Percentiles rank a stretch among this genome's conserved stretches.
These are phyloP conservation scores for Crassisporium funariophilum DNA, from an alignment of 768 basidiomycete genomes.

Conservation along the genomic window DNA sequence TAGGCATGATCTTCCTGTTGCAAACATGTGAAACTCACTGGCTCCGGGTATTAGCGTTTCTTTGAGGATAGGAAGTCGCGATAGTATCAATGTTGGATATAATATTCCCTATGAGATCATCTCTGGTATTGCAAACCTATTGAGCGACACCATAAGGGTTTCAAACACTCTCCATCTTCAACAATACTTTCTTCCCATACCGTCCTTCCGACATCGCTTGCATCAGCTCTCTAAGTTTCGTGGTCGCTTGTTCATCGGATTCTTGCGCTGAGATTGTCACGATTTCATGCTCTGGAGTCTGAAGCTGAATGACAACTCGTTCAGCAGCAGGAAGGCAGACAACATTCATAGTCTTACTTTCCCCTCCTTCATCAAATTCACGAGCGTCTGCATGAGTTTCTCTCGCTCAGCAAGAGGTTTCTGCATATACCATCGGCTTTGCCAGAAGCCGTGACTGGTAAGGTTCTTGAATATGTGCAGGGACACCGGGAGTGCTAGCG, in stretches of 20 bases:
- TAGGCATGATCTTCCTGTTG: constrained; percentile 46
- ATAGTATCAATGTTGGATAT: constrained; percentile 33
- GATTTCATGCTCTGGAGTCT: constrained; percentile 70
- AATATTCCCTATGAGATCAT: constrained; percentile 2
- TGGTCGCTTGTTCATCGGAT: constrained; percentile 38
- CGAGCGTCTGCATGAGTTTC: constrained; percentile 51
- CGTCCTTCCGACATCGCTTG: constrained; percentile 36
- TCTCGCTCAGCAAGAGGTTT: constrained; percentile 51
- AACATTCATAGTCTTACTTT: constrained; percentile 41
- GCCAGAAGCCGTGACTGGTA: constrained; percentile 78
- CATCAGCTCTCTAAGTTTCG: constrained; percentile 54
- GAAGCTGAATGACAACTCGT: constrained; percentile 45
- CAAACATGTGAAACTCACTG: constrained; percentile 6
- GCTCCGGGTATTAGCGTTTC: constrained; percentile 56
- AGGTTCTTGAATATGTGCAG: constrained; percentile 86
- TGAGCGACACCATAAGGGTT: constrained; percentile 10
- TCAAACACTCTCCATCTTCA: constrained; percentile 36
- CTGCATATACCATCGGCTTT: constrained; percentile 65
- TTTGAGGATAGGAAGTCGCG: constrained; percentile 86
- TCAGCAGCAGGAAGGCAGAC: not conserved
- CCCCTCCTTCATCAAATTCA: constrained; percentile 52
- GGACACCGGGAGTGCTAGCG: constrained; percentile 74
- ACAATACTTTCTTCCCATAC: constrained; percentile 45
- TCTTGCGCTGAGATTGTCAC: constrained; percentile 47
- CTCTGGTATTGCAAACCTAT: not conserved